These are phyloP conservation scores for Amniculicola lignicola DNA, from an alignment of 495 filamentous ascomycete species.

Conservation along the genomic window DNA sequence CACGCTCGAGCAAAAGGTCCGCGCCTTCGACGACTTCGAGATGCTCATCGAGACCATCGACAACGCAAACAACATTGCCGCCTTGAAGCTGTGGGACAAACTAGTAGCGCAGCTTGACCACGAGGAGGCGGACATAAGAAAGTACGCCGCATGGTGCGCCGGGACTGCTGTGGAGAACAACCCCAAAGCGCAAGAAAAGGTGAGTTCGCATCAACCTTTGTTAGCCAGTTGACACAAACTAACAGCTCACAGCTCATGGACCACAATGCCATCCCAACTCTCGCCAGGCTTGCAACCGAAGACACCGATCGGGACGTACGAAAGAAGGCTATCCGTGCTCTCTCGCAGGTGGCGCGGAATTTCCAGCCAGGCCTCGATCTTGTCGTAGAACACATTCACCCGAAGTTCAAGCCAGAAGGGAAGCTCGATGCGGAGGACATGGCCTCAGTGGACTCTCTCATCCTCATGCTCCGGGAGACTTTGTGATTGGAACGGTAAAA, in stretches of 20 bases:
- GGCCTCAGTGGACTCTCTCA: constrained; percentile 74
- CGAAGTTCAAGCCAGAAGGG: constrained; percentile 53
- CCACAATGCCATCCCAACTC: constrained; percentile 63
- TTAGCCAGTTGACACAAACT: constrained; percentile 14
- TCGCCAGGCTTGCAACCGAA: constrained; percentile 62
- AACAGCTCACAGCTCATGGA: constrained; percentile 53
- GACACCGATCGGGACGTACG: constrained; percentile 64
- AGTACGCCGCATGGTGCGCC: constrained; percentile 86
- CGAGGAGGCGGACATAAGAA: constrained; percentile 66
- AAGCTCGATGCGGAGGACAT: constrained; percentile 74
- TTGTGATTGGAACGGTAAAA: too few relatives aligned
- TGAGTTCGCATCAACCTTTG: constrained; percentile 35
- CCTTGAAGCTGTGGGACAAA: constrained; percentile 75
- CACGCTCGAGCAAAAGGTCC: constrained; percentile 71
- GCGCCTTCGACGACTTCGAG: constrained; percentile 95
- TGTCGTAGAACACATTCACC: constrained; percentile 59
- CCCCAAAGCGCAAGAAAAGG: constrained; percentile 70
- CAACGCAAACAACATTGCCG: constrained; percentile 88
- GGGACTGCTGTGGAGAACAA: constrained; percentile 98
- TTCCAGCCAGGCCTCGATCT: constrained; percentile 72
- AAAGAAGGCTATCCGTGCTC: constrained; percentile 81
- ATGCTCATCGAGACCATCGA: constrained; percentile 87
- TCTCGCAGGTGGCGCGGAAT: constrained; percentile 80
- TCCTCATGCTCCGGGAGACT: constrained; percentile 62
- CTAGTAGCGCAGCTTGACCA: constrained; percentile 65